Evolutionary conservation across 1,139 yeast genomes (phyloP).

Genomic region (Kodamaea sp.): DNA sequence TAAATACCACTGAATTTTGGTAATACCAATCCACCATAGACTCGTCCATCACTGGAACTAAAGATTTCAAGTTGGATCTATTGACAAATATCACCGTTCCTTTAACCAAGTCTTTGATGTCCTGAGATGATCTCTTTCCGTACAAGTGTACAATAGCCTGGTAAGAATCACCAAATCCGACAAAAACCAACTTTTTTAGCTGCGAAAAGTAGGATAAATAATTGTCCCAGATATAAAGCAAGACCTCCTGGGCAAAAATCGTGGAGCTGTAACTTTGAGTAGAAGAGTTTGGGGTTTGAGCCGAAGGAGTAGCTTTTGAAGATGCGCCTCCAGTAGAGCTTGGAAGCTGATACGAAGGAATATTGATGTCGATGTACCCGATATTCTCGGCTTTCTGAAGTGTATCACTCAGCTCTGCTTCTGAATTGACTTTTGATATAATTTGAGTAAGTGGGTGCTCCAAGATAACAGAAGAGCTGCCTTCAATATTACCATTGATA

Average conservation of each 20-base stretch:
- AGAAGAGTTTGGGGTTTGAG: conserved; percentile 11
- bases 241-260: conserved; percentile 71
- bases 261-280: conserved; percentile 54
- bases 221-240: conserved; percentile 87
- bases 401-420: conserved; percentile 43
- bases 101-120: conserved; percentile 61
- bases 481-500: conserved; percentile 72
- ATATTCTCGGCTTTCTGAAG: conserved; percentile 49
- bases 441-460: conserved; percentile 45
- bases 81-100: conserved; percentile 76
- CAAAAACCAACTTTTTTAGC: conserved; percentile 69
- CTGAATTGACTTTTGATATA: conserved; percentile 34
- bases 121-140: conserved; percentile 69
- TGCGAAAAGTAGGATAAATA: conserved; percentile 72
- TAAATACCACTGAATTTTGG: conserved; percentile 79
- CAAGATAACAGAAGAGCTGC: conserved; percentile 66
- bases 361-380: conserved; percentile 82
- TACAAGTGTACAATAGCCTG: conserved; percentile 83
- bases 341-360: conserved; percentile 55
- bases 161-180: conserved; percentile 90
- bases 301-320: conserved; percentile 2
- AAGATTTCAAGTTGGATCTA: conserved; percentile 64
- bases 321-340: conserved; percentile 21
- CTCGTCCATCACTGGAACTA: conserved; percentile 87
- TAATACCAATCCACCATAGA: conserved; percentile 89